phyloP scores from a whole-genome alignment of 73 alveolate genomes.

The Paramecium sonneborni region DNA sequence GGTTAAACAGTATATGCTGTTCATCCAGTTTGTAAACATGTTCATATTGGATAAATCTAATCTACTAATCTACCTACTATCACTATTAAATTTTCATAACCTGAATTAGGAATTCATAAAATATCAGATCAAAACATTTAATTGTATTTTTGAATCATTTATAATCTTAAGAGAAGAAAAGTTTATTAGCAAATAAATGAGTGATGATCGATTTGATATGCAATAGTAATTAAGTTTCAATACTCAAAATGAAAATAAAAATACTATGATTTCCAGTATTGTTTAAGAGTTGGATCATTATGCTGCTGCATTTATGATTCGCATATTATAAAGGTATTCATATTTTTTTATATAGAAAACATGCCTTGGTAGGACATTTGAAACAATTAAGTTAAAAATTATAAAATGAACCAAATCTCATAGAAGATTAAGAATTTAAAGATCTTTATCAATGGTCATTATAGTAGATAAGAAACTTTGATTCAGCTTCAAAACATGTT shows the following conservation, averaged over 20 bases:
- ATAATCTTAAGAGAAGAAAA: not conserved
- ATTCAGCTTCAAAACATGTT: not conserved
- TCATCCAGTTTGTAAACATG: conserved; percentile 35
- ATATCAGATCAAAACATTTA: not conserved
- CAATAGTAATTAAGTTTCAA: not conserved
- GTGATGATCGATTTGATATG: conserved; percentile 16
- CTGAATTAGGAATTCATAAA: conserved; percentile 40
- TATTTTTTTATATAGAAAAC: not conserved
- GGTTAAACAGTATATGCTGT: conserved; percentile 27
- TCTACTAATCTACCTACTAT: not conserved
- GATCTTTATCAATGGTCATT: not conserved
- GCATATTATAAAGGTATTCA: conserved; percentile 12
- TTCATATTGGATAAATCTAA: conserved; percentile 12
- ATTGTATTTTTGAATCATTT: not conserved
- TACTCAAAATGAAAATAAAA: not conserved
- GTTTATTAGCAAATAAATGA: not conserved
- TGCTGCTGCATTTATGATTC: conserved; percentile 10
- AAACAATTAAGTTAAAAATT: not conserved
- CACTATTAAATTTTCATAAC: not conserved
- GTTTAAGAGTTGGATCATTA: conserved; percentile 37
- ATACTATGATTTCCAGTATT: not conserved
- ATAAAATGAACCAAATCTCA: not conserved
- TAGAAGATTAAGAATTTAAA: not conserved
- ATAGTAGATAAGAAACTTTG: not conserved
- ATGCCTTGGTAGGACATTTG: not conserved